phyloP scores from a whole-genome alignment of 225 moss, liverwort and hornwort species.

The Climacium dendroides region DNA sequence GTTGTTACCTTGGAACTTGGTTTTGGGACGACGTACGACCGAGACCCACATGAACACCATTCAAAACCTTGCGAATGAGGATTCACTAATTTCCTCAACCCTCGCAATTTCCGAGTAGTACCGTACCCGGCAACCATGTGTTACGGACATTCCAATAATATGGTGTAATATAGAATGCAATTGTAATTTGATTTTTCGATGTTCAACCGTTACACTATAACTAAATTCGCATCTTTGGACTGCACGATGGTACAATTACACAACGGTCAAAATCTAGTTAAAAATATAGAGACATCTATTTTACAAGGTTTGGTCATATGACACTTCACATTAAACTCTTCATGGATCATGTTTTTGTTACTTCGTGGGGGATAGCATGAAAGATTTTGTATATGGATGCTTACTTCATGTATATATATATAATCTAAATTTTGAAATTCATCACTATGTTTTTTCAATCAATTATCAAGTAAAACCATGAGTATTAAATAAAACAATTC shows the following conservation, averaged over 20 bases:
- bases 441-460: too few species aligned
- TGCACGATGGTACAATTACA: neutral
- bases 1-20: neutral
- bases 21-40: neutral
- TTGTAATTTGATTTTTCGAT: too few species aligned
- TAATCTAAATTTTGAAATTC: too few species aligned
- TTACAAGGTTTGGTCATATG: neutral
- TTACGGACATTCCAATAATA: neutral
- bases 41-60: neutral
- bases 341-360: neutral
- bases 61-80: neutral
- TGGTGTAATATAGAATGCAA: neutral
- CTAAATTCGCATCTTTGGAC: too few species aligned
- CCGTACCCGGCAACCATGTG: neutral
- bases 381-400: too few species aligned
- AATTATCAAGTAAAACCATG: too few species aligned
- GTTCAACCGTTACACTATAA: rapidly evolving
- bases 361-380: too few species aligned
- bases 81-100: neutral
- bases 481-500: too few species aligned
- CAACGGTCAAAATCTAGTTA: neutral
- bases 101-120: neutral
- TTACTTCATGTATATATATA: too few species aligned
- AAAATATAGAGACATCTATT: neutral
- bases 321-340: neutral